Percentiles rank a stretch among this genome's conserved stretches.
Conservation (phyloP, 306 rosid genomes). For the Cucumis sativus region Cucumber_9930_V3 NC_026658.2:24124001-24124500, state of each 20-base stretch:
- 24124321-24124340: neutral
- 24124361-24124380: neutral
- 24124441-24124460: neutral
- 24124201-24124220: neutral
- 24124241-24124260: neutral
- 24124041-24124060: no score
- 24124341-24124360: neutral
- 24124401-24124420: neutral
- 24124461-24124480: neutral
- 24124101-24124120: no score
- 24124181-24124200: neutral
- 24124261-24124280: neutral
- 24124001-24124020: neutral
- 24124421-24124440: neutral
- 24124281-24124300: neutral
- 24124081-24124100: neutral
- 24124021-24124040: neutral
- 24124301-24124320: neutral
- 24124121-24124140: no score
- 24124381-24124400: neutral
- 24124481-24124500: neutral
- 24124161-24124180: neutral
- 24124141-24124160: no score
- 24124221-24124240: neutral
- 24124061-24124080: neutral